phyloP scores from a whole-genome alignment of 2,329 filamentous ascomycete species.

The Rhynchosporium secalis region DNA sequence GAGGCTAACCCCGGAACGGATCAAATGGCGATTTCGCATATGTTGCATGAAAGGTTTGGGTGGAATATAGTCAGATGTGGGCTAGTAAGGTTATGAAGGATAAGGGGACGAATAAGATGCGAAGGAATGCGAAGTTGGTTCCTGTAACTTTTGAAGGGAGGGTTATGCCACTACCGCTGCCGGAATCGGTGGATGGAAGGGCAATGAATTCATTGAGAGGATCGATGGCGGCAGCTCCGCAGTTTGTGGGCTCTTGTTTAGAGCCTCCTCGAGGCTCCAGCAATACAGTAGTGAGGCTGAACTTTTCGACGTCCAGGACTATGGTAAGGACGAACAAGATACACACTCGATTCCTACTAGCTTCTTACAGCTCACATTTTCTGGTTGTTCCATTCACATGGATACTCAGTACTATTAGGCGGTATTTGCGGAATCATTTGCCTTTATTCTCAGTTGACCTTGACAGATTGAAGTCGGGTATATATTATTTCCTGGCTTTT shows the following conservation, averaged over 20 bases:
- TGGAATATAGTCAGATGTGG: conserved; percentile 17
- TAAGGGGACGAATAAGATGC: conserved; percentile 20
- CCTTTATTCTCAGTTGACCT: too few relatives aligned
- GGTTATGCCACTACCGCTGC: conserved; percentile 17
- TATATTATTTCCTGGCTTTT: too few relatives aligned
- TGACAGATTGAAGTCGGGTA: too few relatives aligned
- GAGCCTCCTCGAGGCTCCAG: not conserved
- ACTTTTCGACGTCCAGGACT: too few relatives aligned
- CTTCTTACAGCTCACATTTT: too few relatives aligned
- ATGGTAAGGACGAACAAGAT: too few relatives aligned
- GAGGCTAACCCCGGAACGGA: conserved; percentile 20
- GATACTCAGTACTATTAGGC: too few relatives aligned
- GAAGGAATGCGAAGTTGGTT: conserved; percentile 19
- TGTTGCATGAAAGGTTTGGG: conserved; percentile 8
- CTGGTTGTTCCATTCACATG: too few relatives aligned
- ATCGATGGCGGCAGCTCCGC: not conserved
- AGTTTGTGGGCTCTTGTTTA: not conserved
- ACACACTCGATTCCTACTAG: too few relatives aligned
- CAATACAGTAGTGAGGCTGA: not conserved
- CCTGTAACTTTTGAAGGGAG: conserved; percentile 12
- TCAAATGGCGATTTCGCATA: conserved; percentile 18
- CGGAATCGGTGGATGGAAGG: conserved; percentile 2
- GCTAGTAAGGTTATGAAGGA: conserved; percentile 25
- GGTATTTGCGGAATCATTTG: too few relatives aligned
- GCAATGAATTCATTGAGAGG: not conserved